Base-by-base conservation (phyloP, 768 basidiomycete species). In the Cyclocybe aegerita region DNA sequence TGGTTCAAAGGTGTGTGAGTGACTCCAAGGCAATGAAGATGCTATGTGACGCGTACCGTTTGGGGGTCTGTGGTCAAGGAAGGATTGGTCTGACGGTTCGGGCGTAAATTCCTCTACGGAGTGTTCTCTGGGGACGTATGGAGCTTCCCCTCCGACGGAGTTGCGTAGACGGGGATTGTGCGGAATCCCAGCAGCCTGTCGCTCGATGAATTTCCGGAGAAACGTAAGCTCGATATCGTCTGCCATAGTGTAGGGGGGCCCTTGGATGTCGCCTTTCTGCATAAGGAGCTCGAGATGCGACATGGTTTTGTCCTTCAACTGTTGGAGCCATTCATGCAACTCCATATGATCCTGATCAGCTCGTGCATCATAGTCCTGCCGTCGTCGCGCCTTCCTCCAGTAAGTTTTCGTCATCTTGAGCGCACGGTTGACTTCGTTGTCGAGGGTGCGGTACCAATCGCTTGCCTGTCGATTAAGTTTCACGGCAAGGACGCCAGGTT, bases 271-370 rank as follows among this genome's bases (percentile, higher is more conserved):
- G 61, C 88, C 87, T 62, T 90, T 90, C 64, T 90, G 89, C 86
- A 91, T 90, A 58, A 90, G 81, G 2, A 90, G 76, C 65, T 91
- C 89, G 39, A 91, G 76, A 69, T 91, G 88, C 41, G 88, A 87
- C 89, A 91, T 91, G 45, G 86, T 89, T 67, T 90, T 91, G 69
- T 91, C 89, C 66, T 91, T 91, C 59, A 91, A 74, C 65, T 90
- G 89, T 59, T 91, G 89, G 1, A 91, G 71, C 89, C 89, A 91
- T 63, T 91, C 89, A 60, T 91, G 89, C 15, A 91, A 70, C 63
- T 91, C 89, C 88, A 91, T 91, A 61, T 91, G 89, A 63, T 91
- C 89, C 64, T 90, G 89, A 72, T 91, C 89, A 1, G 89, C 89
- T 43, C 85, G 82, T 44, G 86, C 82, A 63, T 91, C 87, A 69